A percentile compares a stretch with the other conserved stretches of the same genome.
phyloP scores from a whole-genome alignment of 805 yeast species.

The Wickerhamomyces kurtzmanii region DNA sequence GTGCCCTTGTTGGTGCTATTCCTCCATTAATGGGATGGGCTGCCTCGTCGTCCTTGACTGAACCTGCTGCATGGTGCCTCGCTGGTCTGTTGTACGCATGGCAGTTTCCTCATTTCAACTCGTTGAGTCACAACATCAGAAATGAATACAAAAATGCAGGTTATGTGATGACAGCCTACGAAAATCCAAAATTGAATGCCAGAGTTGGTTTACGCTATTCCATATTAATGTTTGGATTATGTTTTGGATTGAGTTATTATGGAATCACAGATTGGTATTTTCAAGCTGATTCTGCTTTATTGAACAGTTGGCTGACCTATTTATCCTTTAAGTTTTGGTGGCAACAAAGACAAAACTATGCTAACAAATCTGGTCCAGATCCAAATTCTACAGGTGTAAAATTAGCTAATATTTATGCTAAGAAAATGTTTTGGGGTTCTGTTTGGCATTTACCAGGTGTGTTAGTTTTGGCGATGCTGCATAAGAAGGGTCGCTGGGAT shows the following conservation, averaged over 20 bases:
- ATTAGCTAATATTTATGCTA: conserved; percentile 61
- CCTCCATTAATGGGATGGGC: conserved; percentile 99
- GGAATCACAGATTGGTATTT: conserved; percentile 79
- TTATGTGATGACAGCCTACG: conserved; percentile 95
- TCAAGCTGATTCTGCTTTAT: conserved; percentile 67
- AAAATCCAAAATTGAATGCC: conserved; percentile 85
- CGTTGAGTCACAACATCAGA: conserved; percentile 80
- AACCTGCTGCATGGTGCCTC: conserved; percentile 93
- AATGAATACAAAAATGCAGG: conserved; percentile 90
- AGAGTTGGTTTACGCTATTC: conserved; percentile 89
- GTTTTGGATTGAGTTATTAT: conserved; percentile 70
- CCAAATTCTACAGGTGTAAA: conserved; percentile 48
- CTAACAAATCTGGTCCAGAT: conserved; percentile 22
- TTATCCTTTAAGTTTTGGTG: conserved; percentile 78
- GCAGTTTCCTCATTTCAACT: conserved; percentile 98
- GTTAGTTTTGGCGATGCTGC: conserved; percentile 84
- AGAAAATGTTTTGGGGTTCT: conserved; percentile 85
- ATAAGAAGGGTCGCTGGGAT: conserved; percentile 95
- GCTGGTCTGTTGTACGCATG: conserved; percentile 89
- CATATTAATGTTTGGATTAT: conserved; percentile 86
- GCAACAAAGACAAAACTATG: conserved; percentile 61
- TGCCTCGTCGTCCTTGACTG: conserved; percentile 64
- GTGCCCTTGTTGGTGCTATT: conserved; percentile 97
- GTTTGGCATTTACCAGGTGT: conserved; percentile 92
- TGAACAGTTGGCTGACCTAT: conserved; percentile 80